These are phyloP conservation scores for Hermanozyma aechmeae DNA, from an alignment of 805 yeast genomes.

Conservation along the genomic window DNA sequence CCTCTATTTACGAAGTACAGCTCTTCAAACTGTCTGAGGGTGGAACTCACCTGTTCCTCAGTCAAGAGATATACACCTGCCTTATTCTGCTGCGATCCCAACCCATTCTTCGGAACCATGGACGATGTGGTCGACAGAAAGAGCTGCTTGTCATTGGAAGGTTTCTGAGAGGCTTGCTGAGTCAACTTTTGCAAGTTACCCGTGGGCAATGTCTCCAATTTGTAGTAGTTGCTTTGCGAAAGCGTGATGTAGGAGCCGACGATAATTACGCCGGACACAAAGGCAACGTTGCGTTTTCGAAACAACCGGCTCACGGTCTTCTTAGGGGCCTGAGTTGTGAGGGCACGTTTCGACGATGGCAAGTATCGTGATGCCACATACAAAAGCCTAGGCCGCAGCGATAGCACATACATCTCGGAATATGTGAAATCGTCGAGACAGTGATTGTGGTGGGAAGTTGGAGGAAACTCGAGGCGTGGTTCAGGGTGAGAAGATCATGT, in stretches of 20 bases:
- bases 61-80: slow-evolving; percentile 48
- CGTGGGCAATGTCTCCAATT: slow-evolving; percentile 28
- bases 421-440: too few relatives aligned
- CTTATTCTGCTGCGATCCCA: slow-evolving; percentile 38
- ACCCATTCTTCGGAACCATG: slow-evolving; percentile 29
- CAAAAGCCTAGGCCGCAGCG: slow-evolving; percentile 7
- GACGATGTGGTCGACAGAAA: slow-evolving; percentile 38
- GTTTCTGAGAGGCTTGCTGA: neutral
- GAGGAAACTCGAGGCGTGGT: too few relatives aligned
- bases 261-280: slow-evolving; percentile 32
- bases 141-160: slow-evolving; percentile 10
- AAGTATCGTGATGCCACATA: slow-evolving; percentile 10
- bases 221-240: slow-evolving; percentile 30
- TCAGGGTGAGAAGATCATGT: too few relatives aligned
- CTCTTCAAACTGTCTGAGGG: slow-evolving; percentile 68
- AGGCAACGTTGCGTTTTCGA: slow-evolving; percentile 26
- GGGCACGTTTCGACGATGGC: slow-evolving; percentile 5
- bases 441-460: too few relatives aligned
- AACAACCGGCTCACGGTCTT: slow-evolving; percentile 6
- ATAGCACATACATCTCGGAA: slow-evolving; percentile 10
- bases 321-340: slow-evolving; percentile 3
- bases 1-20: slow-evolving; percentile 74
- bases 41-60: slow-evolving; percentile 63
- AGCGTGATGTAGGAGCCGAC: slow-evolving; percentile 33
- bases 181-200: slow-evolving; percentile 4